phyloP scores from a whole-genome alignment of 306 rosid genomes.

The Hippophae gyantsensis region DNA sequence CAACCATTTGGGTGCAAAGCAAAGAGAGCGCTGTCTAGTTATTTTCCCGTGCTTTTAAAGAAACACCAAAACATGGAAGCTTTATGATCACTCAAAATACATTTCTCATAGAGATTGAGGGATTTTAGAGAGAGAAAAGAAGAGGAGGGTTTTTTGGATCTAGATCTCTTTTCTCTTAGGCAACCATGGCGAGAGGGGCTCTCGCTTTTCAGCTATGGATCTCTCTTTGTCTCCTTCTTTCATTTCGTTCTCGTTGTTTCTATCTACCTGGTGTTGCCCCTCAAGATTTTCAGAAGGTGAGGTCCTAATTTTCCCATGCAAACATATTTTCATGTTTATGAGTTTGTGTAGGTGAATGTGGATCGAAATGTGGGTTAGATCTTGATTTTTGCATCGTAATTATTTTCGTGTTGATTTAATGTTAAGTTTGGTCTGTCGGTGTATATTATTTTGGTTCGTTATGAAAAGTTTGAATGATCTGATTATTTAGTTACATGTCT shows the following conservation, averaged over 20 bases:
- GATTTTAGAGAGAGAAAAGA: constrained; percentile 15
- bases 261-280: constrained; percentile 89
- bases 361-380: constrained; percentile 16
- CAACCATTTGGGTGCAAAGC: constrained; percentile 10
- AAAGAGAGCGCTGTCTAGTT: constrained; percentile 2
- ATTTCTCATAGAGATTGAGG: constrained; percentile 5
- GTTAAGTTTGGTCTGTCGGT: constrained; percentile 2
- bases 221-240: constrained; percentile 31
- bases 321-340: not conserved
- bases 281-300: constrained; percentile 58
- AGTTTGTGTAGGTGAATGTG: not conserved
- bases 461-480: not conserved
- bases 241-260: constrained; percentile 38
- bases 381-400: constrained; percentile 5
- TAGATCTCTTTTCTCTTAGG: constrained; percentile 20
- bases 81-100: not conserved
- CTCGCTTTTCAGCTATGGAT: constrained; percentile 54
- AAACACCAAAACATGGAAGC: not conserved
- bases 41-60: constrained; percentile 16
- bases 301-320: not conserved
- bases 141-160: constrained; percentile 16
- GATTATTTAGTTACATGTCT: constrained; percentile 23
- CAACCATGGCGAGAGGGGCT: constrained; percentile 54
- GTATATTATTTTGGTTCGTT: not conserved
- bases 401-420: not conserved